Evolutionary conservation across 2,329 filamentous ascomycete species (phyloP).

Genomic region (Diaporthe ampelina): DNA sequence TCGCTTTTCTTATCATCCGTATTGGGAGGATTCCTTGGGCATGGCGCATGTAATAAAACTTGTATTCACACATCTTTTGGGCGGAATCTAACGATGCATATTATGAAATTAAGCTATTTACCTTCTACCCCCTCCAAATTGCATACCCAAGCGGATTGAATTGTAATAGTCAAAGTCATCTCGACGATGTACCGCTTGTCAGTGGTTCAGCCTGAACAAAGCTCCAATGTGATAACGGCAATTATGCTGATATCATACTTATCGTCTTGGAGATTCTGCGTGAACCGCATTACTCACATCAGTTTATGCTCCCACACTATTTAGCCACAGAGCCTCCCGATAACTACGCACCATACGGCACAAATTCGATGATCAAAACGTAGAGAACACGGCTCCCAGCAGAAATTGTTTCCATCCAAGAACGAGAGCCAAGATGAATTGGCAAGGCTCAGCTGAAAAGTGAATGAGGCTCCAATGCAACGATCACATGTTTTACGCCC

Average conservation of each 20-base stretch:
- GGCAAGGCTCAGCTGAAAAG: background rate
- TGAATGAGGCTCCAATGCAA: background rate
- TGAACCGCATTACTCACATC: background rate
- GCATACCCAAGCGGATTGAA: background rate
- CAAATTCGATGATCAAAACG: background rate
- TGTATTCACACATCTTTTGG: too few relatives aligned
- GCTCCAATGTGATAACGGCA: background rate
- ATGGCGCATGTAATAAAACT: too few relatives aligned
- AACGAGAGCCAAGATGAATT: background rate
- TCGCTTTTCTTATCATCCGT: too few relatives aligned
- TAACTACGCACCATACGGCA: too few relatives aligned
- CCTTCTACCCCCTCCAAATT: background rate
- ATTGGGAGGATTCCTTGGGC: too few relatives aligned
- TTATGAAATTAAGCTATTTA: background rate
- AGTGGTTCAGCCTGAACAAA: background rate
- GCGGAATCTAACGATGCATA: too few relatives aligned
- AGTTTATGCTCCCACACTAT: background rate
- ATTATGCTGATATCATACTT: background rate
- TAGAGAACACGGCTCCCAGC: background rate
- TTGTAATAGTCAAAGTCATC: background rate
- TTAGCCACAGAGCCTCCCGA: background rate
- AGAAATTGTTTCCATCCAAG: background rate
- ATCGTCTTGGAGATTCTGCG: background rate
- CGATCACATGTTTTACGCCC: background rate
- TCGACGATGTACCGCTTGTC: background rate